Conservation (phyloP, 176 grass and related monocot species). For the Typha latifolia region DNA sequence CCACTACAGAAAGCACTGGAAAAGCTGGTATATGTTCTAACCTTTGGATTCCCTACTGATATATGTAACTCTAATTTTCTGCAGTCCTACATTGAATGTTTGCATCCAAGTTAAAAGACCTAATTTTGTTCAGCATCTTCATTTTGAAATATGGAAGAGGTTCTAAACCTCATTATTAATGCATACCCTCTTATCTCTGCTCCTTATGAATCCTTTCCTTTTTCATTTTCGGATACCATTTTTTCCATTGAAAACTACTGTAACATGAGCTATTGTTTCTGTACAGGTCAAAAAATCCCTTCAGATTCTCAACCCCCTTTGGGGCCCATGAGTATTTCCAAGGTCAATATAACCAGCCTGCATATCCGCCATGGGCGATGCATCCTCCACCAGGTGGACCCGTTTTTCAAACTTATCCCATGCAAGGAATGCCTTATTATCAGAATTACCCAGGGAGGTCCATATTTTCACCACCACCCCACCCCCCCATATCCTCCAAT, state of each 20-base stretch:
- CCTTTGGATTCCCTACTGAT: background rate
- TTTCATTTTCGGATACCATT: background rate
- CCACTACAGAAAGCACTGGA: slow-evolving; percentile 45
- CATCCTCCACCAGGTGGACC: slow-evolving; percentile 48
- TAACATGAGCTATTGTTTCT: slow-evolving; percentile 4
- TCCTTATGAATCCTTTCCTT: background rate
- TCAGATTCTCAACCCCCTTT: slow-evolving; percentile 6
- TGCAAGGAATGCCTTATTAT: slow-evolving; percentile 87
- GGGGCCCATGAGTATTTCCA: slow-evolving; percentile 30
- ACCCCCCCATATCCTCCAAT: slow-evolving; percentile 61
- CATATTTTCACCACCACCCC: slow-evolving; percentile 59
- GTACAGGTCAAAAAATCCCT: slow-evolving; percentile 11
- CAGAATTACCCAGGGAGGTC: slow-evolving; percentile 46
- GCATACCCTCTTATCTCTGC: background rate
- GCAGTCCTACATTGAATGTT: background rate
- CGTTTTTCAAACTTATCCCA: slow-evolving; percentile 51
- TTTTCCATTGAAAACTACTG: background rate
- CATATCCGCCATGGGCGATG: slow-evolving; percentile 88
- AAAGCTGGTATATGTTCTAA: slow-evolving; percentile 41
- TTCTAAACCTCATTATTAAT: background rate
- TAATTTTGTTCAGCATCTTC: background rate
- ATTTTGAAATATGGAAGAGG: background rate
- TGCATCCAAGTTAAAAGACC: background rate
- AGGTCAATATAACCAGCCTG: slow-evolving; percentile 48
- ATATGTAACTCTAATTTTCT: background rate